phyloP scores from a whole-genome alignment of 2,329 filamentous ascomycete species.

The Diaporthe nobilis region DNA sequence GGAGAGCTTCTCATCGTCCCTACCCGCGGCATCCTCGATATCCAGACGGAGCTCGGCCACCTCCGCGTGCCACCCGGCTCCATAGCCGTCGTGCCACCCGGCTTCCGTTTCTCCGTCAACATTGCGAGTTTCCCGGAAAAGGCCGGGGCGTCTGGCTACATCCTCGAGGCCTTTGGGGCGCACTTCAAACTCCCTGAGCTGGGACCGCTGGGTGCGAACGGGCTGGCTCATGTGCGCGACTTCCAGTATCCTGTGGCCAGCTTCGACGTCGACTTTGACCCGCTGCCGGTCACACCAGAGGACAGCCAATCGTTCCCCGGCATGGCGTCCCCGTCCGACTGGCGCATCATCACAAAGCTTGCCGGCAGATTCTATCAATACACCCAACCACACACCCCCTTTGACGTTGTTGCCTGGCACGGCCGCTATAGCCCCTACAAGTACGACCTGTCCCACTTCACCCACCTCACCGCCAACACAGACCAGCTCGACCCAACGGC shows the following conservation, averaged over 20 bases:
- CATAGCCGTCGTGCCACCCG: constrained; percentile 74
- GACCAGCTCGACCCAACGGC: constrained; percentile 76
- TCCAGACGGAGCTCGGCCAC: constrained; percentile 76
- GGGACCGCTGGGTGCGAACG: constrained; percentile 75
- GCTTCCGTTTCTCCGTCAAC: constrained; percentile 71
- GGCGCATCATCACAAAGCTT: constrained; percentile 68
- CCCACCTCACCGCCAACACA: constrained; percentile 68
- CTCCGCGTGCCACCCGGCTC: constrained; percentile 72
- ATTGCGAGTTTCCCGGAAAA: constrained; percentile 70
- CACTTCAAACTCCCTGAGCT: constrained; percentile 75
- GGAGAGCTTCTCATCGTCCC: constrained; percentile 76
- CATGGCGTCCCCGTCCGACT: constrained; percentile 4
- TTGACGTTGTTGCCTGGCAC: constrained; percentile 78
- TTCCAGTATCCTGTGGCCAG: constrained; percentile 73
- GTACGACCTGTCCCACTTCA: constrained; percentile 66
- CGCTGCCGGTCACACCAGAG: constrained; percentile 1
- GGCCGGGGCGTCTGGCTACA: constrained; percentile 52
- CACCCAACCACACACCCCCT: constrained; percentile 73
- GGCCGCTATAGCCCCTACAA: constrained; percentile 69
- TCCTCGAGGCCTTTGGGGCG: constrained; percentile 75
- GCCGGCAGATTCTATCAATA: constrained; percentile 71
- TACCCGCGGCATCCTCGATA: constrained; percentile 73
- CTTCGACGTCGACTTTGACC: constrained; percentile 55
- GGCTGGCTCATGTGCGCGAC: constrained; percentile 74
- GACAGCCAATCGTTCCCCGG: constrained; percentile 15